phyloP scores from a whole-genome alignment of 345 rosid genomes.

The Linum usitatissimum region DNA sequence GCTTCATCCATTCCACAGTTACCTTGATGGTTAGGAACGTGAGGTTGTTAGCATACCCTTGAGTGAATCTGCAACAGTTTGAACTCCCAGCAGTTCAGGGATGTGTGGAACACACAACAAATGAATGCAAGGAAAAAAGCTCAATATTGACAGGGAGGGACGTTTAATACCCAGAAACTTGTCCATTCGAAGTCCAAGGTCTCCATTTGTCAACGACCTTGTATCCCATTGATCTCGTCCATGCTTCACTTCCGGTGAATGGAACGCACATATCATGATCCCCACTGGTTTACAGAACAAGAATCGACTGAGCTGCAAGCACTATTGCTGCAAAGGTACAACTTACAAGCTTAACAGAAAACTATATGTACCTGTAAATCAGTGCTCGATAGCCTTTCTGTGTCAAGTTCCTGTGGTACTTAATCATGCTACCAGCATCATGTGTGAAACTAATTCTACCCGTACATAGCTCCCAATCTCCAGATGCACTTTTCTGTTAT shows the following conservation, averaged over 20 bases:
- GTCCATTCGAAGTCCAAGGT: conserved; percentile 54
- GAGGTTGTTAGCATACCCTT: conserved; percentile 68
- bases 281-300: conserved; percentile 32
- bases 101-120: background rate
- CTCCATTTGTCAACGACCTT: conserved; percentile 71
- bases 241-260: conserved; percentile 78
- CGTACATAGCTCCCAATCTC: conserved; percentile 46
- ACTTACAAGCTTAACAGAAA: no score
- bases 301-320: no score
- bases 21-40: conserved; percentile 80
- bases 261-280: conserved; percentile 98
- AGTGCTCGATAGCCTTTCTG: conserved; percentile 60
- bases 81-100: background rate
- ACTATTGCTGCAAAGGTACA: no score
- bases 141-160: background rate
- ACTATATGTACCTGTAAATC: conserved; percentile 47
- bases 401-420: conserved; percentile 71
- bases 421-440: conserved; percentile 77
- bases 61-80: conserved; percentile 35
- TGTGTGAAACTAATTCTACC: conserved; percentile 24
- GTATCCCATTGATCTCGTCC: conserved; percentile 80
- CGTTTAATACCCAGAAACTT: conserved; percentile 63
- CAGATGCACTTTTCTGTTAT: conserved; percentile 34
- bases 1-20: background rate
- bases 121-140: no score